Base-by-base conservation (phyloP, 169 alveolate genomes). In the Cryptosporidium sp. region DNA sequence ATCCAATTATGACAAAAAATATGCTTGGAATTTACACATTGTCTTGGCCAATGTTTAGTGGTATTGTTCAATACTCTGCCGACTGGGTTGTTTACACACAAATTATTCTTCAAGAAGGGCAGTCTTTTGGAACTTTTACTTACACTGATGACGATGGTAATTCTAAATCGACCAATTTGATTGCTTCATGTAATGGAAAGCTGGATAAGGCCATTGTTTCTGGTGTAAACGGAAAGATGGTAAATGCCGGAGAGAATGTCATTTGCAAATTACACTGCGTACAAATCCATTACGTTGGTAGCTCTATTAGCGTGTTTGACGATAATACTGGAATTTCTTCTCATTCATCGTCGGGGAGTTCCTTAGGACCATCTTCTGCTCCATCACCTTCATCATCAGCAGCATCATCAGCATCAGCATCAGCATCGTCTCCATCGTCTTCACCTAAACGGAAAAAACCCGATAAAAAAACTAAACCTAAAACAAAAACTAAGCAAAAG, bases 1-100 rank as follows among this genome's bases (percentile, higher is more conserved):
- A 43, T 43, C 84, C 84, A 12, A 39, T 39, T 16, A 39, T 35
- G 2, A 35, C 59, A 16, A 39, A 21, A 16, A 69, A 35, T n/a
- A 43, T 69, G 43, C 43, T 69, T 8, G 84, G 84, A 16, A 45
- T 43, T 6, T 39, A 35, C n/a, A 43, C 52, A n/a, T 8, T 69
- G 16, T 39, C 84, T 69, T 69, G 84, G 84, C 18, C 61, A n/a
- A 37, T 65, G 37, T 23, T 9, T 69, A 37, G 14, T 14, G 84
- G 84, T 6, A 69, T 43, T 6, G 61, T 69, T 37, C 61, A 69
- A 31, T 69, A 69, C 29, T 23, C 37, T 41, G 29, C 37, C 50
- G n/a, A 14, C 61, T 69, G 84, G 84, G 18, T 18, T 16, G 84
- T 69, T 43, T 69, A 39, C 59, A 39, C 84, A 4, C 84, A 69